A percentile compares a stretch with the other conserved stretches of the same genome.
Conservation (phyloP, 257 asterid species). For the Marsdenia floribunda region DNA sequence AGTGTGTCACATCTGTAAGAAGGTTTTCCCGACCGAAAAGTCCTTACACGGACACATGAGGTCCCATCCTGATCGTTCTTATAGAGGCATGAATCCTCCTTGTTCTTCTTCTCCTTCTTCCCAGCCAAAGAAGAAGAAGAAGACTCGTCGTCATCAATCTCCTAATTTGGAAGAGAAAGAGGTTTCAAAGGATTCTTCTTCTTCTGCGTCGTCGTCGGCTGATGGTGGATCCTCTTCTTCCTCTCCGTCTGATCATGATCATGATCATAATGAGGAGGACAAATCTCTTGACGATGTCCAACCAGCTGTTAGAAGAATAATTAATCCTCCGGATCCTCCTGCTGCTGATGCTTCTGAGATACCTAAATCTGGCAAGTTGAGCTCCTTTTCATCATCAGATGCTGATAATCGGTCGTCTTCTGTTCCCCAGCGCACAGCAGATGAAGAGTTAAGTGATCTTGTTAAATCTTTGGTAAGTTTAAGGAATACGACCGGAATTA, state of each 20-base stretch:
- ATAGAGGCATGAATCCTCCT: slow-evolving; percentile 61
- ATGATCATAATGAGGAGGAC: not conserved
- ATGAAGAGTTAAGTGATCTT: slow-evolving; percentile 2
- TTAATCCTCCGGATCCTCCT: no score
- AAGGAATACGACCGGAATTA: not conserved
- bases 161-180: not conserved
- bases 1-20: slow-evolving; percentile 19
- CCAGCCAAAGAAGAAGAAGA: not conserved
- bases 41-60: slow-evolving; percentile 68
- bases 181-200: not conserved
- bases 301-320: not conserved
- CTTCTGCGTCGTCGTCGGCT: no score
- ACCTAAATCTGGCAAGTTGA: no score
- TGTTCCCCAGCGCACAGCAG: not conserved
- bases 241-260: not conserved
- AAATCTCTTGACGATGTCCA: no score
- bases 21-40: slow-evolving; percentile 31
- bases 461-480: slow-evolving; percentile 24
- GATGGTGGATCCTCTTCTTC: not conserved
- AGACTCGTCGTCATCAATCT: not conserved
- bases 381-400: not conserved
- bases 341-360: no score
- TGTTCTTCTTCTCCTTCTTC: not conserved
- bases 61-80: slow-evolving; percentile 53
- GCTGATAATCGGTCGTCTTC: not conserved